A percentile compares a stretch with the other conserved stretches of the same genome.
Conservation (phyloP, 495 filamentous ascomycete genomes). For the Hyaloscypha finlandica region DNA sequence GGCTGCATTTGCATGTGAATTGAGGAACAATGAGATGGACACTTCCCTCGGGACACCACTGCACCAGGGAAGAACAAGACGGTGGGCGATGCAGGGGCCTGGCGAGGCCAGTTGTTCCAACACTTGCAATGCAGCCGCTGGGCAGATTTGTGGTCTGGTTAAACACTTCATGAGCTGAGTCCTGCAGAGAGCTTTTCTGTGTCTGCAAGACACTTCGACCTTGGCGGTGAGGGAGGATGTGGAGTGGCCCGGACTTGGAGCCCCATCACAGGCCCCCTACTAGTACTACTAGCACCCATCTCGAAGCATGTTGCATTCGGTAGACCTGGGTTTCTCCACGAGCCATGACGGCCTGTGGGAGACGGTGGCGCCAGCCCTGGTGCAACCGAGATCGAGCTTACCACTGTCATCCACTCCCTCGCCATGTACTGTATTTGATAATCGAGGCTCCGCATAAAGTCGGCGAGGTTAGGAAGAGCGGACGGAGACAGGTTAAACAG, state of each 20-base stretch:
- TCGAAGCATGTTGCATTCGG: not conserved
- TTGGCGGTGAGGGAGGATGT: constrained; percentile 20
- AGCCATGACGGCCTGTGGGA: not conserved
- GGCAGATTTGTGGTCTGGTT: not conserved
- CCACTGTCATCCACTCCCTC: constrained; percentile 15
- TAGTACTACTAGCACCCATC: not conserved
- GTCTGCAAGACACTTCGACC: not conserved
- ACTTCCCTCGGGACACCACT: not conserved
- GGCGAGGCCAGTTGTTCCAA: not conserved
- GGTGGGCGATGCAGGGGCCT: not conserved
- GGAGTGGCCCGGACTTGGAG: not conserved
- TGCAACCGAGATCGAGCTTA: constrained; percentile 19
- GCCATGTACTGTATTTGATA: not conserved
- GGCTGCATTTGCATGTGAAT: constrained; percentile 29
- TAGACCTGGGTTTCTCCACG: constrained; percentile 26
- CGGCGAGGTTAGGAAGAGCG: not conserved
- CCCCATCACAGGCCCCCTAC: no score
- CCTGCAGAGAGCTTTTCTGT: not conserved
- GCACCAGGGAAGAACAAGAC: not conserved
- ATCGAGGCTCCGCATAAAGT: not conserved
- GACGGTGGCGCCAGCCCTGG: constrained; percentile 12
- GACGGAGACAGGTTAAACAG: not conserved
- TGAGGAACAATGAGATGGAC: not conserved
- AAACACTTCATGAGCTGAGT: constrained; percentile 3
- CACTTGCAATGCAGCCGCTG: not conserved